phyloP scores from a whole-genome alignment of 2,329 filamentous ascomycete genomes.

The Microcera coccophila region DNA sequence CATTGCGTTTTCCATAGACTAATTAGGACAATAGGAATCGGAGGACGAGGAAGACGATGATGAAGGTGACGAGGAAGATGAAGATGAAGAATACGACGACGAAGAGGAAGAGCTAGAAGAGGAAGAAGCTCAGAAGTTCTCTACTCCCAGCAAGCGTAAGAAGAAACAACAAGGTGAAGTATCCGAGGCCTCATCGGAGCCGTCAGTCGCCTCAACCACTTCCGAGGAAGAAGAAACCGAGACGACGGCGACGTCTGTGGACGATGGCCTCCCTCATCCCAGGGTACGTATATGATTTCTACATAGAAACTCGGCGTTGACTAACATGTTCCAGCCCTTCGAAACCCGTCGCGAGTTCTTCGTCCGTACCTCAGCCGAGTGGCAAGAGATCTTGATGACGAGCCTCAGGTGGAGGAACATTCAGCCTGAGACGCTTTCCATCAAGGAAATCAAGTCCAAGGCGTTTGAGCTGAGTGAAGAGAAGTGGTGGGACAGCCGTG shows the following conservation, averaged over 20 bases:
- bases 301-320: conserved; percentile 21
- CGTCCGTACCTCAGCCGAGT: conserved; percentile 77
- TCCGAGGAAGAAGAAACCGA: conserved; percentile 47
- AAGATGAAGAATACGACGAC: conserved; percentile 54
- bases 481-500: conserved; percentile 98
- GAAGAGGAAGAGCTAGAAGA: conserved; percentile 51
- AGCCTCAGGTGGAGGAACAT: conserved; percentile 65
- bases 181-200: conserved; percentile 32
- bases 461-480: conserved; percentile 90
- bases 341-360: conserved; percentile 92
- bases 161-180: conserved; percentile 47
- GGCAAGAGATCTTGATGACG: conserved; percentile 83
- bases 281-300: conserved; percentile 38
- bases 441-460: conserved; percentile 90
- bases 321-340: conserved; percentile 59
- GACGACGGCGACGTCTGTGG: conserved; percentile 50
- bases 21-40: conserved; percentile 11
- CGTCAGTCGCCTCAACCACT: conserved; percentile 25
- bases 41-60: conserved; percentile 59
- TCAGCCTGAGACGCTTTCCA: conserved; percentile 62
- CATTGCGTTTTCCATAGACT: background rate
- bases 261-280: conserved; percentile 73
- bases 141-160: conserved; percentile 54
- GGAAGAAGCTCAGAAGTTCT: conserved; percentile 43
- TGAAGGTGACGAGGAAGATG: conserved; percentile 56